phyloP scores from a whole-genome alignment of 2,329 filamentous ascomycete species.

The Aspergillus uvarum region DNA sequence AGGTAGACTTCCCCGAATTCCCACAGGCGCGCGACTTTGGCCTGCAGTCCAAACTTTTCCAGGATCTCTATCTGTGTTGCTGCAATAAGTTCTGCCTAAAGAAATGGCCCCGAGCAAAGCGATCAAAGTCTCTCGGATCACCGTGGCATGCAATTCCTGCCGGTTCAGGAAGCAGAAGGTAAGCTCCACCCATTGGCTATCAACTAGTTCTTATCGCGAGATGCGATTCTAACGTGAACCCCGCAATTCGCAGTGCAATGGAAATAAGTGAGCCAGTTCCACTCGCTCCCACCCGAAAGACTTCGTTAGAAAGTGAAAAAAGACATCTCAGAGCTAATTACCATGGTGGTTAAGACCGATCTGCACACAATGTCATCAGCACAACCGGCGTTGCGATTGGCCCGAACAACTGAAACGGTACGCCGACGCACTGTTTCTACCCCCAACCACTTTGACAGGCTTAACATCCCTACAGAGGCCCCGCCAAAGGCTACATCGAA shows the following conservation, averaged over 20 bases:
- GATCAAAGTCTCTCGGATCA: slow-evolving; percentile 38
- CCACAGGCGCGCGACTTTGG: not conserved
- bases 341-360: slow-evolving; percentile 28
- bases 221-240: not conserved
- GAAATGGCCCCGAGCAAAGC: slow-evolving; percentile 12
- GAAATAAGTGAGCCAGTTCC: slow-evolving; percentile 34
- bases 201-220: not conserved
- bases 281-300: slow-evolving; percentile 2
- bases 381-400: slow-evolving; percentile 38
- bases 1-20: not conserved
- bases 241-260: slow-evolving; percentile 35
- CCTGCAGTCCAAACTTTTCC: not conserved
- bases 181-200: not conserved
- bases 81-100: not conserved
- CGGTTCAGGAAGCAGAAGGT: slow-evolving; percentile 47
- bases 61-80: not conserved
- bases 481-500: slow-evolving; percentile 50
- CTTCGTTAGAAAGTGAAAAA: slow-evolving; percentile 3
- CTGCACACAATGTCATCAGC: slow-evolving; percentile 37
- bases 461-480: slow-evolving; percentile 34
- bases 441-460: not conserved
- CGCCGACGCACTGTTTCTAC: not conserved
- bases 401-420: slow-evolving; percentile 42
- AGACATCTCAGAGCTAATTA: not conserved
- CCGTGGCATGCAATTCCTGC: slow-evolving; percentile 44